Conservation (phyloP, 2,329 filamentous ascomycete species). For the Fusarium metavorans region DNA sequence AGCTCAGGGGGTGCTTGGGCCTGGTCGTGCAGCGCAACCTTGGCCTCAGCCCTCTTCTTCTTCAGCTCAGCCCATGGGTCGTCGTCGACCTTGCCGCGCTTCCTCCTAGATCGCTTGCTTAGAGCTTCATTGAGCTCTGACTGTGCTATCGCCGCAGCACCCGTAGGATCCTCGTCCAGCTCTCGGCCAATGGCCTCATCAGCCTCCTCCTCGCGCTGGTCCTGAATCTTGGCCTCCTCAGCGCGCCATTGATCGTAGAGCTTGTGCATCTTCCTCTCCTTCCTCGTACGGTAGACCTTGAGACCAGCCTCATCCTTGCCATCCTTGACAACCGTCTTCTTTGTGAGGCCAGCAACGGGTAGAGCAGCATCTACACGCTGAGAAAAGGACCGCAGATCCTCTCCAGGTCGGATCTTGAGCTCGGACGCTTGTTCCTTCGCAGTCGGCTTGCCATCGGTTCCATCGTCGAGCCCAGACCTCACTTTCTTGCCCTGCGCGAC, state of each 20-base stretch:
- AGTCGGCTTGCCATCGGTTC: slow-evolving; percentile 51
- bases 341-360: slow-evolving; percentile 78
- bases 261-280: slow-evolving; percentile 85
- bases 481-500: slow-evolving; percentile 71
- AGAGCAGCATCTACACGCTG: slow-evolving; percentile 87
- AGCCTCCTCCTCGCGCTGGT: slow-evolving; percentile 73
- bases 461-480: slow-evolving; percentile 78
- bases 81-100: slow-evolving; percentile 66
- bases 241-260: slow-evolving; percentile 83
- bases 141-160: slow-evolving; percentile 59
- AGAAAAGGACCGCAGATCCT: slow-evolving; percentile 84
- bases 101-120: slow-evolving; percentile 57
- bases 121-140: slow-evolving; percentile 53
- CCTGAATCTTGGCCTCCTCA: slow-evolving; percentile 72
- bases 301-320: slow-evolving; percentile 74
- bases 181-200: slow-evolving; percentile 74
- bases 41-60: slow-evolving; percentile 70
- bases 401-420: slow-evolving; percentile 84
- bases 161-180: slow-evolving; percentile 67
- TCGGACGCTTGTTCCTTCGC: slow-evolving; percentile 45
- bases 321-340: slow-evolving; percentile 66
- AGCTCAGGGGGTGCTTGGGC: slow-evolving; percentile 83
- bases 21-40: slow-evolving; percentile 67
- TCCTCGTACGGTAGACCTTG: slow-evolving; percentile 80
- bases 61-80: slow-evolving; percentile 85